Evolutionary conservation across 2,329 filamentous ascomycete genomes (phyloP), one percentile per base, ranked within the genome.

Genomic region (Chaetomium sp.): DNA sequence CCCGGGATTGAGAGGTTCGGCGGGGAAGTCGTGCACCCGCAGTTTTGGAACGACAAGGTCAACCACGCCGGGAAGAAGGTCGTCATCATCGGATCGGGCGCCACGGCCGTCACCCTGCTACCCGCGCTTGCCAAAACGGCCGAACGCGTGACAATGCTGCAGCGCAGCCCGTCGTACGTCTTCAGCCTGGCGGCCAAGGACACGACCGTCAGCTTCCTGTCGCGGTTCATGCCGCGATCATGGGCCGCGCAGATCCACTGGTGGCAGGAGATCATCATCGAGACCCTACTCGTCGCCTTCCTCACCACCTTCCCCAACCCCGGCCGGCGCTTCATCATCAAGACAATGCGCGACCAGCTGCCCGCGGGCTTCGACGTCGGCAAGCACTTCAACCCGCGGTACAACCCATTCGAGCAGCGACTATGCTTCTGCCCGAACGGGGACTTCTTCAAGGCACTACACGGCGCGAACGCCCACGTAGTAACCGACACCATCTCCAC

Each of bases 41-140:
- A 92, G 71, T 92, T 90, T 80, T 94, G 91, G 91, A 89, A 90
- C 0, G 79, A 88, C 63, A 81, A 87, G 56, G 78, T 90, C 47
- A 84, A 91, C 71, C 89, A 89, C 73, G 76, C 80, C 6, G 80
- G 81, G 74, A 92, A 93, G 76, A 85, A 85, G 53, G 80, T 94
- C 25, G 83, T 91, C 51, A 81, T 94, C 64, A 85, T 95, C 67
- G 91, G 91, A 19, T 89, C 85, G 19, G 92, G 92, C 8, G 92
- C 92, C 2, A 96, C 92, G 0, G 89, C 91, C 7, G 78, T 94
- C 57, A 95, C 92, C 0, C 81, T 96, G 0, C 75, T 96, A 3
- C 92, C 92, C 0, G 84, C 82, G 55, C 77, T 96, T 54, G 85
- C 87, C 0, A 78, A 89, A 51, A 85, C 83, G 47, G 90, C 90